phyloP scores from a whole-genome alignment of 192 early-diverging fungal genomes.

The Thamnidium elegans region DNA sequence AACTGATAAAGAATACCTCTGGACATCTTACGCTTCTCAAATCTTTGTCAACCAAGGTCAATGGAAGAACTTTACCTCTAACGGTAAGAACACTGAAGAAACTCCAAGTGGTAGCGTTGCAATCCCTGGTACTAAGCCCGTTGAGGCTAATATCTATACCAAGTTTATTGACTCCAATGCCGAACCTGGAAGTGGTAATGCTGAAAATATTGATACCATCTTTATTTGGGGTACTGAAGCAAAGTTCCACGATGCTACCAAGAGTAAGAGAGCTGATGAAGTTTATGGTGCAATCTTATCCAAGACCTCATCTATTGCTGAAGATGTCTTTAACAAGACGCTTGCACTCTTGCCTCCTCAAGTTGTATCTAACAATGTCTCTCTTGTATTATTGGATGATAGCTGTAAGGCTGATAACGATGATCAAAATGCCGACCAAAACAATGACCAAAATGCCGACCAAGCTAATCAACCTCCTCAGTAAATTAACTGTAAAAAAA shows the following conservation, averaged over 20 bases:
- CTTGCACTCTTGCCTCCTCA: neutral
- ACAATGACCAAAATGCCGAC: no score
- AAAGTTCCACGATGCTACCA: neutral
- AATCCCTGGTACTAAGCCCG: neutral
- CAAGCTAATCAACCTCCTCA: no score
- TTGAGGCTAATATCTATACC: neutral
- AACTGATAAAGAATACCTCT: neutral
- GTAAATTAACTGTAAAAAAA: no score
- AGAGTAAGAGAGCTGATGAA: neutral
- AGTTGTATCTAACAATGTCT: neutral
- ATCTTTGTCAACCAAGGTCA: neutral
- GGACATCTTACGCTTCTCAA: constrained; percentile 6
- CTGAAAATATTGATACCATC: neutral
- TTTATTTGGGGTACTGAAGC: constrained; percentile 4
- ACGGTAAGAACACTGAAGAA: neutral
- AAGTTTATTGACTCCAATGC: constrained; percentile 6
- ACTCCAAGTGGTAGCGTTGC: neutral
- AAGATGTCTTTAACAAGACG: constrained; percentile 11
- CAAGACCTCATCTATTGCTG: neutral
- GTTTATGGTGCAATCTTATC: constrained; percentile 6
- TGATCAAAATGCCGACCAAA: no score
- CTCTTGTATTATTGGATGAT: neutral
- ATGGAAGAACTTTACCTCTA: constrained; percentile 10
- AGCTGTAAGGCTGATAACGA: neutral
- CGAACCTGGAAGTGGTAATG: neutral